Conservation (phyloP, 2,329 filamentous ascomycete species). For the Fusarium scirpi region DNA sequence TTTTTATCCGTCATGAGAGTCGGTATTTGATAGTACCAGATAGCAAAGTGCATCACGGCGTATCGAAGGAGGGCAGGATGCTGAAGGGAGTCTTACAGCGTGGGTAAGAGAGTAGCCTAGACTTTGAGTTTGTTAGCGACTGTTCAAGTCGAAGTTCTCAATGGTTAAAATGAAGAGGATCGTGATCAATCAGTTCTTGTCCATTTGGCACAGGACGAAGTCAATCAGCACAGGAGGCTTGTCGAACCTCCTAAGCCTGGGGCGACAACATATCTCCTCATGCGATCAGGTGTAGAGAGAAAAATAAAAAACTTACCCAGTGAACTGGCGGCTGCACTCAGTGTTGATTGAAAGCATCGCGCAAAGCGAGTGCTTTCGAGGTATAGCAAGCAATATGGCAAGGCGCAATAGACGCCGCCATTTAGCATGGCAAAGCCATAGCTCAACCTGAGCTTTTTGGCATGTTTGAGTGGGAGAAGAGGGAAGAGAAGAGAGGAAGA, state of each 20-base stretch:
- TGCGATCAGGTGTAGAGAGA: slow-evolving; percentile 39
- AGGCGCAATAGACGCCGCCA: background rate
- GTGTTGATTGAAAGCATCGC: slow-evolving; percentile 3
- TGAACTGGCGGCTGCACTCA: slow-evolving; percentile 6
- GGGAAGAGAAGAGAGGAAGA: background rate
- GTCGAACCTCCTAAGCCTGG: slow-evolving; percentile 63
- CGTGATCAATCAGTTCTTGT: slow-evolving; percentile 58
- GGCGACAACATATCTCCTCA: slow-evolving; percentile 64
- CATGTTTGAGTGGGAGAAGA: slow-evolving; percentile 1
- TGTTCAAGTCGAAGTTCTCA: background rate
- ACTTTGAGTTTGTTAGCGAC: slow-evolving; percentile 43
- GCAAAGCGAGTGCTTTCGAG: slow-evolving; percentile 4
- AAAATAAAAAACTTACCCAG: slow-evolving; percentile 36
- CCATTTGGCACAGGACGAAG: slow-evolving; percentile 69
- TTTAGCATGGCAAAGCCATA: background rate
- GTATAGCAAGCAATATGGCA: slow-evolving; percentile 20
- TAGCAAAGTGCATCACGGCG: slow-evolving; percentile 55
- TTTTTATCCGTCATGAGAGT: slow-evolving; percentile 55
- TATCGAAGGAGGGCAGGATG: slow-evolving; percentile 15
- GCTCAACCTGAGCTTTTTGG: slow-evolving; percentile 1
- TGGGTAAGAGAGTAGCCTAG: slow-evolving; percentile 4
- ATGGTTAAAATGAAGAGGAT: slow-evolving; percentile 22
- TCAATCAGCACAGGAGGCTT: slow-evolving; percentile 62
- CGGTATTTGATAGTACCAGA: slow-evolving; percentile 62
- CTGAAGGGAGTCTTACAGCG: slow-evolving; percentile 29